phyloP scores from a whole-genome alignment of 2,329 filamentous ascomycete genomes.

The Xylariomycetidae sp. region DNA sequence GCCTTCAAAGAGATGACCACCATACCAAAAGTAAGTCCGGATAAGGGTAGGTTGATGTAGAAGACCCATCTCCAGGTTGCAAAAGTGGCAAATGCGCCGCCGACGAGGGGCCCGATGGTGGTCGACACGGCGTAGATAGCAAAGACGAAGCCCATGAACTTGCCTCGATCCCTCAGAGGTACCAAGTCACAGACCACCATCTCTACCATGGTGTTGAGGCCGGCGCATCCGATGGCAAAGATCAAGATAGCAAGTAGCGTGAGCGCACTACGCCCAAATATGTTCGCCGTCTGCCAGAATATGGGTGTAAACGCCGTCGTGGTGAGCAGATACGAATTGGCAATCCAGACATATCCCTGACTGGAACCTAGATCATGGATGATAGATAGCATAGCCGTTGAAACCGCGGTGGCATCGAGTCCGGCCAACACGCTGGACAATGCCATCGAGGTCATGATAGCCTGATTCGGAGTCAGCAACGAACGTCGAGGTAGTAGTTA shows the following conservation, averaged over 20 bases:
- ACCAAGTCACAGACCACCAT: no score
- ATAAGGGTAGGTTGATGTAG: constrained; percentile 7
- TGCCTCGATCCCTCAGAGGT: no score
- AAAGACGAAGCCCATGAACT: no score
- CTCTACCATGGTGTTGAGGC: no score
- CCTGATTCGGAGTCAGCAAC: constrained; percentile 1
- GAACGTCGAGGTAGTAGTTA: constrained; percentile 1
- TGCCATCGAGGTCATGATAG: constrained; percentile 8
- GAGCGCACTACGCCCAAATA: constrained; percentile 39
- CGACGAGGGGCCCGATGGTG: no score
- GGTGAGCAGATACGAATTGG: constrained; percentile 15
- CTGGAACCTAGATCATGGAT: constrained; percentile 10
- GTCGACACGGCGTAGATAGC: no score
- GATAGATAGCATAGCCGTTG: constrained; percentile 17
- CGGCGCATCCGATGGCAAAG: constrained; percentile 48
- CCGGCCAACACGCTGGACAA: constrained; percentile 6
- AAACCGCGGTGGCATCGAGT: constrained; percentile 12
- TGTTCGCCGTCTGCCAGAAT: constrained; percentile 39
- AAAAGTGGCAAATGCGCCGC: no score
- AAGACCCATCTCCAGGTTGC: neutral
- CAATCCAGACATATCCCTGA: constrained; percentile 12
- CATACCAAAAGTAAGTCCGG: no score
- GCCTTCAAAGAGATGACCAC: no score
- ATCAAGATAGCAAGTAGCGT: constrained; percentile 41
- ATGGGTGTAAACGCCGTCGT: constrained; percentile 38